Base-by-base conservation (phyloP, 208 protist species). In the Trypanosoma scelopori region DNA sequence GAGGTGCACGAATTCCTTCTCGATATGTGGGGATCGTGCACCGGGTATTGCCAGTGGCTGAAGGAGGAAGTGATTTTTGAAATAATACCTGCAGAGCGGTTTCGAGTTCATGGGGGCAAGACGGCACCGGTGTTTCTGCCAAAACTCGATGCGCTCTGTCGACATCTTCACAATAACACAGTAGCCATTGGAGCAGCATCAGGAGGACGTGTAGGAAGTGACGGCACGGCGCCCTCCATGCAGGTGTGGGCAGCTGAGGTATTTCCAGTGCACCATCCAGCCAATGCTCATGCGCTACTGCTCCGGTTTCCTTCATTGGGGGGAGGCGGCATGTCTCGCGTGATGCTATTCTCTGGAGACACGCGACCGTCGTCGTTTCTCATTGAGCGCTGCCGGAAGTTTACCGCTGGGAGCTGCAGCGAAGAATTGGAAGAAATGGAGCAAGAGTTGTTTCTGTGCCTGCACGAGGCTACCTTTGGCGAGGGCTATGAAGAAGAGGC, bases 401-500 rank as follows among this genome's bases (percentile, higher is more conserved):
- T 94, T 74, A 49, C 51, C 20, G n/a, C 22, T 16, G 55, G 45
- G 22, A 45, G 11, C 32, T 42, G 43, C 22, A 37, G 12, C n/a
- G 37, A n/a, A 25, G 11, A 18, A 23, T 46, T 18, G 35, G 16
- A 55, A n/a, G 37, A 42, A 15, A 27, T 23, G 15, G 43, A 18
- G 37, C 25, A 13, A 6, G 18, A 30, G 71, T 67, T 43, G 1
- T 94, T 88, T 37, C 75, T 98, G 3, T 85, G 94, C 6, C 77
- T 98, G 0, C 95, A 98, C 73, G 95, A 98, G 69, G 93, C 93
- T 20, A 98, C 95, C 4, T 97, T 98, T 55, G 91, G 94, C 22
- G 90, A 92, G 30, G 84, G 83, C 13, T 93, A 84, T 57, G 77
- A 85, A 46, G 79, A 65, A 2, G 87, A 97, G 71, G 95, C 95